phyloP scores from a whole-genome alignment of 192 early-diverging fungal genomes.

The Glomus cerebriforme region DNA sequence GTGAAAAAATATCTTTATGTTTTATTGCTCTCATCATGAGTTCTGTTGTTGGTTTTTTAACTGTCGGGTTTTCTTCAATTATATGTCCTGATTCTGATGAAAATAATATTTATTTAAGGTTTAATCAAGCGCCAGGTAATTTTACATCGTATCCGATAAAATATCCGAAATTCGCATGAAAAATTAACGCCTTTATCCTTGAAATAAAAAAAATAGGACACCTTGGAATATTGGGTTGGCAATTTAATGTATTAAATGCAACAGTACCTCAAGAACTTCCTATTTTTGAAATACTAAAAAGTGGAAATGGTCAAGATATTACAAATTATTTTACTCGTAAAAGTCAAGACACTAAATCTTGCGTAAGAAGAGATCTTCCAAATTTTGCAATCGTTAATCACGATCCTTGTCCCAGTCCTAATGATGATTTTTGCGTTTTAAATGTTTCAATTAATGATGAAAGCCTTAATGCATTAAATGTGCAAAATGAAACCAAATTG shows the following conservation, averaged over 20 bases:
- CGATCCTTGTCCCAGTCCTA: not conserved
- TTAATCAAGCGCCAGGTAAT: conserved; percentile 38
- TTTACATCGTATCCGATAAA: conserved; percentile 33
- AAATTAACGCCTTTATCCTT: not conserved
- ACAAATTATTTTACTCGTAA: conserved; percentile 49
- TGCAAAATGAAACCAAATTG: conserved; percentile 43
- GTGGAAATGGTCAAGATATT: conserved; percentile 61
- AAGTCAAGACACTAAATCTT: not conserved
- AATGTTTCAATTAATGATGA: not conserved
- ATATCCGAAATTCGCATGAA: not conserved
- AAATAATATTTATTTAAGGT: conserved; percentile 27
- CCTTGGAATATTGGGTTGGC: conserved; percentile 51
- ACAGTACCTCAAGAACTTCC: conserved; percentile 34
- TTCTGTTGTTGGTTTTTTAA: conserved; percentile 78
- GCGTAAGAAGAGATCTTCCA: not conserved
- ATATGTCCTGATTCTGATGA: conserved; percentile 58
- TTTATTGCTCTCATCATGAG: conserved; percentile 79
- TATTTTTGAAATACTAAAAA: conserved; percentile 36
- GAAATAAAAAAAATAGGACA: conserved; percentile 1
- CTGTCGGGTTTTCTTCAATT: conserved; percentile 67
- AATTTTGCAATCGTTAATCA: not conserved
- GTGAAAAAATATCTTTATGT: conserved; percentile 78
- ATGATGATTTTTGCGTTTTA: not conserved
- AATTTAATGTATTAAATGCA: conserved; percentile 42
- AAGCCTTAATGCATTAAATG: conserved; percentile 4